Conservation (phyloP, 1,284 basidiomycete species). For the Hemileia vastatrix region DNA sequence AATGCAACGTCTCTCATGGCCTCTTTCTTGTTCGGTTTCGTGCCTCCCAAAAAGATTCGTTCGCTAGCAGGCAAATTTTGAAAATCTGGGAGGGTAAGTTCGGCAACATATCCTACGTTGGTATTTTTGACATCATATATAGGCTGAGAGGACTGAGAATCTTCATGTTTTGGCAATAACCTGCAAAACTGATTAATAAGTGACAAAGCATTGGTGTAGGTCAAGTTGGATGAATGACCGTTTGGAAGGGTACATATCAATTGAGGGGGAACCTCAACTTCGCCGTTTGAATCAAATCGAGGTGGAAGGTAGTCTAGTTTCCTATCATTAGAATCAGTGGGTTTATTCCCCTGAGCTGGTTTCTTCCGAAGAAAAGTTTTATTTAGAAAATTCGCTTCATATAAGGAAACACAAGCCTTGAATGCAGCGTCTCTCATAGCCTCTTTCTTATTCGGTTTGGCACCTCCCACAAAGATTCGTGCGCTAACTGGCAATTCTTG, state of each 20-base stretch:
- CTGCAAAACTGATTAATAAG: conserved; percentile 63
- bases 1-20: conserved; percentile 71
- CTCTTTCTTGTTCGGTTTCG: conserved; percentile 66
- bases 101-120: conserved; percentile 55
- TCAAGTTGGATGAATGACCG: conserved; percentile 56
- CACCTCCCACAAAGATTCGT: too few relatives aligned
- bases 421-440: too few relatives aligned
- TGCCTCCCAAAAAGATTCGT: conserved; percentile 53
- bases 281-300: too few relatives aligned
- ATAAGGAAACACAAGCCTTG: too few relatives aligned
- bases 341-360: too few relatives aligned
- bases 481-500: too few relatives aligned
- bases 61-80: conserved; percentile 55
- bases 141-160: conserved; percentile 55
- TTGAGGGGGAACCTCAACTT: conserved; percentile 48
- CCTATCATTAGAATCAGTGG: too few relatives aligned
- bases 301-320: too few relatives aligned
- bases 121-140: conserved; percentile 54
- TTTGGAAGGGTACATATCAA: conserved; percentile 53
- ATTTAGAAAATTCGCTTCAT: too few relatives aligned
- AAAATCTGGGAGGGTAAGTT: conserved; percentile 57
- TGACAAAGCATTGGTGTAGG: conserved; percentile 60
- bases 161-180: conserved; percentile 61
- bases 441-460: too few relatives aligned
- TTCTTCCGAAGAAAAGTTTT: too few relatives aligned